Percentiles rank a stretch among this genome's conserved stretches.
These are phyloP conservation scores for Roridomyces roridus DNA, from an alignment of 768 basidiomycete genomes.

Conservation along the genomic window DNA sequence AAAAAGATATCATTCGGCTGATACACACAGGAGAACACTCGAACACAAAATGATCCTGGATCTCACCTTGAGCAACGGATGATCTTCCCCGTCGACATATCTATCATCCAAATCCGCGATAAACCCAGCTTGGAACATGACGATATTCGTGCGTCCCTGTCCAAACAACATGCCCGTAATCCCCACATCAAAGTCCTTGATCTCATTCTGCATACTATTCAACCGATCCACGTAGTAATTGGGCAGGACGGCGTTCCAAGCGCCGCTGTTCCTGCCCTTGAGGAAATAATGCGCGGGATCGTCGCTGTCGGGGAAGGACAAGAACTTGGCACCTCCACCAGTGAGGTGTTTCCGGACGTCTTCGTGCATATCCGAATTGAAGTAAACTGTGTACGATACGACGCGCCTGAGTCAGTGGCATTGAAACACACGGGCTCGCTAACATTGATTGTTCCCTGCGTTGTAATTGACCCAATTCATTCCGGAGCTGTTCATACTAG, in stretches of 20 bases:
- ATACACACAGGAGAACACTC: too few species aligned
- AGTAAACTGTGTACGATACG: slow-evolving; percentile 2
- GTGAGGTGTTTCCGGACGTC: slow-evolving; percentile 8
- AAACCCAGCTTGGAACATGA: slow-evolving; percentile 1
- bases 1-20: not conserved
- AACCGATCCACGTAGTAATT: not conserved
- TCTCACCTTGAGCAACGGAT: slow-evolving; percentile 16
- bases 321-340: slow-evolving; percentile 8
- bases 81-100: not conserved
- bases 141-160: not conserved
- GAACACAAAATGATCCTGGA: too few species aligned
- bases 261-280: not conserved
- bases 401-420: not conserved
- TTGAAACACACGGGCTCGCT: not conserved
- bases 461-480: not conserved
- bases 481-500: not conserved
- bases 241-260: slow-evolving; percentile 3
- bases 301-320: slow-evolving; percentile 9
- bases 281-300: not conserved
- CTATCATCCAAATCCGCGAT: slow-evolving; percentile 7
- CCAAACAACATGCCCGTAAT: slow-evolving; percentile 18
- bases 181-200: not conserved
- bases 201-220: not conserved
- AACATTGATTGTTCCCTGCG: not conserved
- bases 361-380: not conserved